These are phyloP conservation scores for Quercus tomentella DNA, from an alignment of 331 rosid species.

Conservation along the genomic window DNA sequence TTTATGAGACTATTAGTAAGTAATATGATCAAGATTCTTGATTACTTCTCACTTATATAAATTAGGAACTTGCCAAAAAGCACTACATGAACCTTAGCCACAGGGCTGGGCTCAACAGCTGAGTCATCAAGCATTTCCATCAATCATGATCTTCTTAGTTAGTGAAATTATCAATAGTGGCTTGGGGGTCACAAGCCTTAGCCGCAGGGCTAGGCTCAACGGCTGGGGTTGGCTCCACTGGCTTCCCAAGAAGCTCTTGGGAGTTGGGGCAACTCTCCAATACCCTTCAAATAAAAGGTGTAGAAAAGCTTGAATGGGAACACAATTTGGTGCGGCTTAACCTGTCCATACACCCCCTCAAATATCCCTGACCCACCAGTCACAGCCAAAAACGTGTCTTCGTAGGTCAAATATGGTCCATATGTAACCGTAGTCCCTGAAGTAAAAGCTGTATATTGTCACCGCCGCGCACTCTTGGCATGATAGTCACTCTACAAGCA, in stretches of 20 bases:
- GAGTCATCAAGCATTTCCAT: not conserved
- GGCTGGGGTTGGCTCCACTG: constrained; percentile 44
- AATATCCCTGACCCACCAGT: constrained; percentile 86
- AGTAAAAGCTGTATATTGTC: constrained; percentile 63
- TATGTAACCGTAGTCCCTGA: constrained; percentile 66
- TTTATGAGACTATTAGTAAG: too few species aligned
- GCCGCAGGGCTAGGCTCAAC: constrained; percentile 61
- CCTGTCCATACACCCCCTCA: constrained; percentile 67
- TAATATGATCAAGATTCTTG: too few species aligned
- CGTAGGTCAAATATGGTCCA: constrained; percentile 63
- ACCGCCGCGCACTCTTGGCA: constrained; percentile 33
- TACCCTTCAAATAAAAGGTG: constrained; percentile 65
- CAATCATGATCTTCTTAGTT: constrained; percentile 4
- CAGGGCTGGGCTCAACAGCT: too few species aligned
- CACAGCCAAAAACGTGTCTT: constrained; percentile 63
- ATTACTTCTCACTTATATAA: too few species aligned
- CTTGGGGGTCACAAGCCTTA: constrained; percentile 60
- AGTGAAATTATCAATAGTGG: constrained; percentile 47
- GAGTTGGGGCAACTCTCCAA: constrained; percentile 53
- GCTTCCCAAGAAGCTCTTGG: constrained; percentile 41
- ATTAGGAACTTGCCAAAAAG: too few species aligned
- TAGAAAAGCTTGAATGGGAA: constrained; percentile 83
- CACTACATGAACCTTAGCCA: too few species aligned
- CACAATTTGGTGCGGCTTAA: constrained; percentile 60
- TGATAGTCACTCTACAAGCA: too few species aligned